Base-by-base conservation (phyloP, 306 rosid species). In the Cyclanthera cordifolia region DNA sequence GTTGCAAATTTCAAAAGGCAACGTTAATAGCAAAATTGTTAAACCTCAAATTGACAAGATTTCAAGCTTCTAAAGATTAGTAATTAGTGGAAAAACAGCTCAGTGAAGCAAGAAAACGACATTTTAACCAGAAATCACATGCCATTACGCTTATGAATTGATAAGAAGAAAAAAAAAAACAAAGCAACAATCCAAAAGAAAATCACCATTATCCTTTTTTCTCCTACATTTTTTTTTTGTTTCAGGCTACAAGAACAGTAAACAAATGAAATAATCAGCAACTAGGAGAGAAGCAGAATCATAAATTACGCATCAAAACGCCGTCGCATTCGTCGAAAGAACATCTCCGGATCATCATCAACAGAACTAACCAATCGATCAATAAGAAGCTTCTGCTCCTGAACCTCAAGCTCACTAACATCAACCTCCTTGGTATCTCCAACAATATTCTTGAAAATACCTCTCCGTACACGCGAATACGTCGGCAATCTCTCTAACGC, bases 401-500 rank as follows among this genome's bases (percentile, higher is more conserved):
- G 88, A 4, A 77, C 41, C 24, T 80, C 77, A 0, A 94, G 91
- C 69, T 86, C 85, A 8, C 68, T 39, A 11, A 94, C 94, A 25
- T 88, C 90, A 59, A 94, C 67, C 81, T 90, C 96, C 73, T 72
- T 83, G 27, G 53, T 13, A 21, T 83, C 90, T 15, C 99, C 99
- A 15, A 64, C 77, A 6, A 86, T 65, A 66, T 88, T 73, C 82
- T 54, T 84, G 71, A 94, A 94, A 66, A 94, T 88, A 48, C 97
- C 97, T 48, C 95, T 80, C 0, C 99, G 82, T 0, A 82, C 90
- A n/a, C 99, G 77, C 41, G 74, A 20, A 65, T 94, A 94, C 0
- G 99, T 94, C 0, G 99, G 97, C 11, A 94, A 76, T 70, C 97
- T 78, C 87, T 94, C 92, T 12, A 94, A 78, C 55, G 97, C 99